phyloP scores from a whole-genome alignment of 352 stramenopile species.

The Paralagenidium karlingii region DNA sequence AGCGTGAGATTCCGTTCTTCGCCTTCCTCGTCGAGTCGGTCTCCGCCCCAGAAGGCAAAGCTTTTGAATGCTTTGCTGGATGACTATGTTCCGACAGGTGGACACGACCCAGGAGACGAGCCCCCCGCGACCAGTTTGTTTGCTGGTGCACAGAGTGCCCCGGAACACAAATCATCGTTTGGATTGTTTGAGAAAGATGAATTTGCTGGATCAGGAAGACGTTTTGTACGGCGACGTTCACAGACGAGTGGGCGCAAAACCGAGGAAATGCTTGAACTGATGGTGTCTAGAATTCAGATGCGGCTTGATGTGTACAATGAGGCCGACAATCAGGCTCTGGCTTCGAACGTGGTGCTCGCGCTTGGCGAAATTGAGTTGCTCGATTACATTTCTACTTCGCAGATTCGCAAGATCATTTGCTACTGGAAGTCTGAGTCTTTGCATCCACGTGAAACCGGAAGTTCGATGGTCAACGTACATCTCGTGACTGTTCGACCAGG shows the following conservation, averaged over 20 bases:
- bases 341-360: slow-evolving; percentile 60
- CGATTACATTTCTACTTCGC: slow-evolving; percentile 83
- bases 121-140: slow-evolving; percentile 13
- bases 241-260: slow-evolving; percentile 75
- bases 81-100: slow-evolving; percentile 64
- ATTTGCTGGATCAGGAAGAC: background rate
- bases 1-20: background rate
- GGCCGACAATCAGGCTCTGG: slow-evolving; percentile 50
- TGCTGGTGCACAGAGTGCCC: slow-evolving; percentile 16
- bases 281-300: slow-evolving; percentile 69
- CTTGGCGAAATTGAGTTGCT: slow-evolving; percentile 74
- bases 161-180: slow-evolving; percentile 2
- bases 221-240: slow-evolving; percentile 24
- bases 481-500: slow-evolving; percentile 68
- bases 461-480: slow-evolving; percentile 68
- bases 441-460: slow-evolving; percentile 74
- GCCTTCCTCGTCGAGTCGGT: too few relatives aligned
- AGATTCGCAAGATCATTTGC: slow-evolving; percentile 84
- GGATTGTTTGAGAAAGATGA: too few relatives aligned
- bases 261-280: slow-evolving; percentile 81
- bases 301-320: slow-evolving; percentile 77
- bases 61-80: slow-evolving; percentile 69
- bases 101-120: slow-evolving; percentile 14
- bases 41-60: slow-evolving; percentile 42
- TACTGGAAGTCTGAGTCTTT: slow-evolving; percentile 82